These are phyloP conservation scores for Penicillium sp. DNA, from an alignment of 2,329 filamentous ascomycete species.

Conservation along the genomic window DNA sequence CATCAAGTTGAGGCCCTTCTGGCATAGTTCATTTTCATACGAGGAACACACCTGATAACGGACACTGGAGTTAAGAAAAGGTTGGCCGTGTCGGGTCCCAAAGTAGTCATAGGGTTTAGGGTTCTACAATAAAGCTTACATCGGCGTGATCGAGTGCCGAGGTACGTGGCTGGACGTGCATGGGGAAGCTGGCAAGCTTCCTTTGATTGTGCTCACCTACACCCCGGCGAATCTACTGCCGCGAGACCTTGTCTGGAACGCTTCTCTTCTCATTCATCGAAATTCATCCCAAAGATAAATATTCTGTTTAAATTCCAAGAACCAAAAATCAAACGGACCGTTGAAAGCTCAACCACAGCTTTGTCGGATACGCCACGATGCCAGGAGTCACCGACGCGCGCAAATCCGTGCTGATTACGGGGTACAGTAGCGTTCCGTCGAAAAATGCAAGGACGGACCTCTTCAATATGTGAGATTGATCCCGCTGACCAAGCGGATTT, in stretches of 20 bases:
- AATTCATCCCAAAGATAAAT: too few species aligned
- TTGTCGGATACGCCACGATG: conserved; percentile 14
- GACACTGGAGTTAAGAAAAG: too few species aligned
- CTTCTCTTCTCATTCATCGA: neutral
- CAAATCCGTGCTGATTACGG: conserved; percentile 39
- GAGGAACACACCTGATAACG: neutral
- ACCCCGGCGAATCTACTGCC: too few species aligned
- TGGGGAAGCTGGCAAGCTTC: too few species aligned
- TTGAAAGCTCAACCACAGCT: neutral
- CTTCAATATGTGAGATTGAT: neutral
- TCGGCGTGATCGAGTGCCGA: conserved; percentile 9
- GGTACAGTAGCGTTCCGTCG: conserved; percentile 23
- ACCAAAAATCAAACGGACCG: too few species aligned
- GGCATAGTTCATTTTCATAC: neutral
- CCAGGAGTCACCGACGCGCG: conserved; percentile 24
- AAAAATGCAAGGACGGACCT: neutral
- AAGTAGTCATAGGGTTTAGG: conserved; percentile 19
- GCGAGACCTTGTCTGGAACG: neutral
- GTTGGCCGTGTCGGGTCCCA: neutral
- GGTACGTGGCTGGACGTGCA: conserved; percentile 1
- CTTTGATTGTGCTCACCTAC: too few species aligned
- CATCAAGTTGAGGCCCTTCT: too few species aligned
- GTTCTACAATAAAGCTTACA: neutral
- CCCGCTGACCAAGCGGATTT: conserved; percentile 1
- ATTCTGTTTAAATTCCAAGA: too few species aligned